phyloP scores from a whole-genome alignment of 768 basidiomycete species.

The Auriculariales sp. region DNA sequence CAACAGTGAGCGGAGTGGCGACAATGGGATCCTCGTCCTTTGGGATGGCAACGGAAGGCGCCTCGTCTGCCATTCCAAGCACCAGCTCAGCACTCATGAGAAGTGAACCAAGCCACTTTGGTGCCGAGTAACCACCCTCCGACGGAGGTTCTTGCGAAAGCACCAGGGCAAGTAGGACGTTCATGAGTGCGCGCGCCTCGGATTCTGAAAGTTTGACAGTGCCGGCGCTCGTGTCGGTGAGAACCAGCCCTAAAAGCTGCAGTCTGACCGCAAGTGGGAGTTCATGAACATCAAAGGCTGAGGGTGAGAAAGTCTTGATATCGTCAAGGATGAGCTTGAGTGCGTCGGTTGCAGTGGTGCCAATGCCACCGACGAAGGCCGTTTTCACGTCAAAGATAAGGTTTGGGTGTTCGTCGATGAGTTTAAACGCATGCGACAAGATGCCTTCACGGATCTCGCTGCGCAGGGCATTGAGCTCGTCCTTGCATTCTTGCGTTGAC shows the following conservation, averaged over 20 bases:
- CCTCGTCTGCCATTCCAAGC: slow-evolving; percentile 61
- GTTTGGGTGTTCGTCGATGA: slow-evolving; percentile 78
- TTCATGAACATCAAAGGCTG: slow-evolving; percentile 55
- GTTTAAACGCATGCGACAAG: slow-evolving; percentile 50
- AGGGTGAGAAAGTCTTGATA: slow-evolving; percentile 51
- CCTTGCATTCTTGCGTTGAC: slow-evolving; percentile 46
- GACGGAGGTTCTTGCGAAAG: slow-evolving; percentile 12
- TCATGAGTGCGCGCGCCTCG: slow-evolving; percentile 46
- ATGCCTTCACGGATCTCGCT: slow-evolving; percentile 51
- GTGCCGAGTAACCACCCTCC: slow-evolving; percentile 22
- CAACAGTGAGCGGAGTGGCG: slow-evolving; percentile 19
- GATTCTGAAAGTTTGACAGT: slow-evolving; percentile 28
- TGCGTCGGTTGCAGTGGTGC: slow-evolving; percentile 42
- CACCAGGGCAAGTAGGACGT: slow-evolving; percentile 50
- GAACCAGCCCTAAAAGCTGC: slow-evolving; percentile 70
- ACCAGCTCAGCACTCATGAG: slow-evolving; percentile 78
- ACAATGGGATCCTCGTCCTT: slow-evolving; percentile 50
- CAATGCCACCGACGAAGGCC: slow-evolving; percentile 56
- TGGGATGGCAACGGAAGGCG: slow-evolving; percentile 47
- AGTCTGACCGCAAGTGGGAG: slow-evolving; percentile 69
- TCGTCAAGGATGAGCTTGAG: slow-evolving; percentile 65
- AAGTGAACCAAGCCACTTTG: slow-evolving; percentile 80
- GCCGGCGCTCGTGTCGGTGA: slow-evolving; percentile 57
- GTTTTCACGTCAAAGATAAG: slow-evolving; percentile 80
- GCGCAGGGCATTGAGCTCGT: slow-evolving; percentile 49